Conservation (phyloP, 1,139 yeast species). For the Zhuliangozyma blackwelliae region DNA sequence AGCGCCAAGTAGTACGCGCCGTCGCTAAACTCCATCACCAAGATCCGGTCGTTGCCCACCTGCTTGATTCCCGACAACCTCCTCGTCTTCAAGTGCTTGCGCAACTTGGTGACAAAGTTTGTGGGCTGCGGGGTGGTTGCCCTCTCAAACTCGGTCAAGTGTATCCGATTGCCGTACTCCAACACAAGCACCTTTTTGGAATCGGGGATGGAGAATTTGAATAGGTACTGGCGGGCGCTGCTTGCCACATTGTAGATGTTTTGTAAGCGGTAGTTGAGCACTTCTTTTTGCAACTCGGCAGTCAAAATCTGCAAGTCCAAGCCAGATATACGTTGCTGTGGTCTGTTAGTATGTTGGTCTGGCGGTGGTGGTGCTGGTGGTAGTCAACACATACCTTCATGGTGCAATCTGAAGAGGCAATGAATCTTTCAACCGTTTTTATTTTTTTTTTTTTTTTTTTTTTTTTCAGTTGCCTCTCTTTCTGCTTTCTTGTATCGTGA, state of each 20-base stretch:
- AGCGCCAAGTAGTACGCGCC: slow-evolving; percentile 74
- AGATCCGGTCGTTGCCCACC: slow-evolving; percentile 71
- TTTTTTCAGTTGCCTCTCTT: too few species aligned
- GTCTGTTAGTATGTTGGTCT: slow-evolving; percentile 3
- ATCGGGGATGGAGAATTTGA: slow-evolving; percentile 82
- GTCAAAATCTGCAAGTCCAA: slow-evolving; percentile 73
- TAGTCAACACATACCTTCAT: background rate
- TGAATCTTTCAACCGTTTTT: too few species aligned
- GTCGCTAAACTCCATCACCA: slow-evolving; percentile 78
- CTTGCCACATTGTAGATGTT: slow-evolving; percentile 80
- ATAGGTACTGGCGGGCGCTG: slow-evolving; percentile 67
- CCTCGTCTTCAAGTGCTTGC: slow-evolving; percentile 82
- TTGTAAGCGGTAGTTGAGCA: slow-evolving; percentile 68
- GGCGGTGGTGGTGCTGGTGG: background rate
- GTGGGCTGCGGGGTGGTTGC: slow-evolving; percentile 80
- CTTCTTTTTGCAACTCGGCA: slow-evolving; percentile 53
- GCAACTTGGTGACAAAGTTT: slow-evolving; percentile 74
- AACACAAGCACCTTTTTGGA: slow-evolving; percentile 70
- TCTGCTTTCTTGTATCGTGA: too few species aligned
- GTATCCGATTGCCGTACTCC: slow-evolving; percentile 84
- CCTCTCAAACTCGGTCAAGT: slow-evolving; percentile 75
- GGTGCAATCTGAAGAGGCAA: background rate
- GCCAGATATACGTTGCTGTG: slow-evolving; percentile 79
- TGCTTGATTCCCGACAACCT: slow-evolving; percentile 71
- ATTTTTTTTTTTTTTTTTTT: too few species aligned